Conservation (phyloP, 306 rosid genomes). For the Prunus salicina region DNA sequence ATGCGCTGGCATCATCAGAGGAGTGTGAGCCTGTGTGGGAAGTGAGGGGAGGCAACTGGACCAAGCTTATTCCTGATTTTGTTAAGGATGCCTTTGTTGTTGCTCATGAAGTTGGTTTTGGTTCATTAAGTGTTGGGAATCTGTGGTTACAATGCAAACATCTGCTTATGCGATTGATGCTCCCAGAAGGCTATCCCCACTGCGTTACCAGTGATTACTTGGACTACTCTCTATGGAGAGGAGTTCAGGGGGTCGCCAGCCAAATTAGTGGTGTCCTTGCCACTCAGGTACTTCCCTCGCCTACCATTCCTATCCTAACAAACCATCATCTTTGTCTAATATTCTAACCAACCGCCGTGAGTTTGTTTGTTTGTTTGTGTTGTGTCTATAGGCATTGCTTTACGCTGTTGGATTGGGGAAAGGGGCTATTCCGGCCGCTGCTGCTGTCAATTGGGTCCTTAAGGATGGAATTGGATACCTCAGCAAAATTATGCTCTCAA, state of each 20-base stretch:
- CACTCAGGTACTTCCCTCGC: conserved; percentile 44
- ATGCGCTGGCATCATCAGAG: conserved; percentile 45
- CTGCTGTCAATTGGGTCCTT: conserved; percentile 89
- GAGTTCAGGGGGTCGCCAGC: conserved; percentile 88
- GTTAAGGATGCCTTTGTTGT: conserved; percentile 47
- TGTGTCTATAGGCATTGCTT: conserved; percentile 51
- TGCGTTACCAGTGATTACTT: conserved; percentile 80
- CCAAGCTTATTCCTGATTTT: conserved; percentile 43
- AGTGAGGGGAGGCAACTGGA: conserved; percentile 79
- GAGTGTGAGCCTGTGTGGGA: conserved; percentile 49
- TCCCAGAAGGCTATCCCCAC: conserved; percentile 86
- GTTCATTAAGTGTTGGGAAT: conserved; percentile 16
- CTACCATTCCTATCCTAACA: not conserved
- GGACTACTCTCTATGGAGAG: conserved; percentile 92
- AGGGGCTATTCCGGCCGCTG: conserved; percentile 94
- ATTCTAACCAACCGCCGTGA: not conserved
- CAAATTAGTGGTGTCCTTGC: conserved; percentile 89
- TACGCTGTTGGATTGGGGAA: conserved; percentile 92
- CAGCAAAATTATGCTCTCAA: conserved; percentile 79
- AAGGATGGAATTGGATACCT: conserved; percentile 96
- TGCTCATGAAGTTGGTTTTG: conserved; percentile 18
- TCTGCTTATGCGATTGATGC: conserved; percentile 59
- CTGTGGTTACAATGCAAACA: conserved; percentile 46
- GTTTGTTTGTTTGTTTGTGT: not conserved
- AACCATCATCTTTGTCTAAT: not conserved